These are phyloP conservation scores for Goffeauzyma gilvescens DNA, from an alignment of 768 basidiomycete species.

Conservation along the genomic window DNA sequence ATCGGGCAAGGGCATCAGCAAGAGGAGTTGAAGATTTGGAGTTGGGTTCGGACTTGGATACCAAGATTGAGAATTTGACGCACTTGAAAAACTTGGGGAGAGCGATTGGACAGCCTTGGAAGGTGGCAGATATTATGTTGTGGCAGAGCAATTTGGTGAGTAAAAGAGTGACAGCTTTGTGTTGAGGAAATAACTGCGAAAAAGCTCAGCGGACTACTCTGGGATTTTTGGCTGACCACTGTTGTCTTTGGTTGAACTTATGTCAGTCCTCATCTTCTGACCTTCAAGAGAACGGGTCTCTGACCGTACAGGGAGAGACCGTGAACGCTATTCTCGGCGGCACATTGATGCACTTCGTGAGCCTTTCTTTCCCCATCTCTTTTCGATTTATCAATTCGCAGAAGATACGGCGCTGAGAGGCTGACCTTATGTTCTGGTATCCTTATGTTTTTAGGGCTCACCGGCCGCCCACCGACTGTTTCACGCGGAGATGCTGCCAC, in stretches of 20 bases:
- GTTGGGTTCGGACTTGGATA: slow-evolving; percentile 12
- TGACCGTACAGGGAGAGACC: slow-evolving; percentile 8
- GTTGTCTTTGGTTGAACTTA: too few species aligned
- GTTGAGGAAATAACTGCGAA: background rate
- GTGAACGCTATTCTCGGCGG: slow-evolving; percentile 9
- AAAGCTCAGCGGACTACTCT: too few species aligned
- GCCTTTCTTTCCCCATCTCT: too few species aligned
- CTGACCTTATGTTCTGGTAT: too few species aligned
- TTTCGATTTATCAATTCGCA: too few species aligned
- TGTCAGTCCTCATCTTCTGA: too few species aligned
- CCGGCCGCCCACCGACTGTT: slow-evolving; percentile 29
- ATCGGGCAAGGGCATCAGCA: slow-evolving; percentile 6
- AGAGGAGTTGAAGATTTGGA: background rate
- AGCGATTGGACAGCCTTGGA: slow-evolving; percentile 18
- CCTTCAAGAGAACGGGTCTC: background rate
- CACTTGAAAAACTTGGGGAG: slow-evolving; percentile 25
- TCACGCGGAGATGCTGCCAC: slow-evolving; percentile 23
- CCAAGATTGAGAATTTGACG: slow-evolving; percentile 20
- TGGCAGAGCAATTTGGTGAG: slow-evolving; percentile 14
- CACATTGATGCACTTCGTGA: slow-evolving; percentile 12
- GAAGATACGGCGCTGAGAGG: too few species aligned
- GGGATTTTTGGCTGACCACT: too few species aligned
- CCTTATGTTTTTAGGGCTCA: slow-evolving; percentile 19
- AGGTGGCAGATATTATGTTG: slow-evolving; percentile 19
- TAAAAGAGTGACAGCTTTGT: background rate